These are phyloP conservation scores for Penicillium polonicum DNA, from an alignment of 2,329 filamentous ascomycete species.

Conservation along the genomic window DNA sequence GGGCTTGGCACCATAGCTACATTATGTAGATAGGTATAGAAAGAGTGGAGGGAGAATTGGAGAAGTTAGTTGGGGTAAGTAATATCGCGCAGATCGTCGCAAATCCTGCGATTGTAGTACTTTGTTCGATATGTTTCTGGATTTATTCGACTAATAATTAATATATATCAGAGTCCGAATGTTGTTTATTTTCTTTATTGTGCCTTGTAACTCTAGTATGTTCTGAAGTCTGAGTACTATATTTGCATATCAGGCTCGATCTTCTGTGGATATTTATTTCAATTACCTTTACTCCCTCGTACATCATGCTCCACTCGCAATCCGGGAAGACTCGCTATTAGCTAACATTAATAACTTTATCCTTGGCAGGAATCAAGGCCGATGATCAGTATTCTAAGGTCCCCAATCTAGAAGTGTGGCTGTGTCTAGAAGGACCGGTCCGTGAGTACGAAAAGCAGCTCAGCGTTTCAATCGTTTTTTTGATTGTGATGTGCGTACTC, in stretches of 20 bases:
- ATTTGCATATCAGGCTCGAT: background rate
- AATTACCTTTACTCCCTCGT: background rate
- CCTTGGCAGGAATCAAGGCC: background rate
- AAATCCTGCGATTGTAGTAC: background rate
- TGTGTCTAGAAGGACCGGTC: background rate
- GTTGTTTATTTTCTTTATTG: background rate
- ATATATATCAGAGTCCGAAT: background rate
- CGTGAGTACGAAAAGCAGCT: background rate
- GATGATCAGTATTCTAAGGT: background rate
- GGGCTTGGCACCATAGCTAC: background rate
- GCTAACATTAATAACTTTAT: background rate
- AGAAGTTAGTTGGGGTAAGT: background rate
- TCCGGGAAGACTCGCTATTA: background rate
- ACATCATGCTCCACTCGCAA: background rate
- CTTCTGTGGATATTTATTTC: background rate
- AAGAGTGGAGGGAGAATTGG: background rate
- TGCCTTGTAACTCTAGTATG: background rate
- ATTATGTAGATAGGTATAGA: background rate
- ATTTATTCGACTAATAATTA: background rate
- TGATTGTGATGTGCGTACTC: background rate
- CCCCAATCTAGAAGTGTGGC: background rate
- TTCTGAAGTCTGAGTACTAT: no score
- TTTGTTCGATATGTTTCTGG: no score
- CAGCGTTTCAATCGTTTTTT: background rate
- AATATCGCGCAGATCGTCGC: background rate